Evolutionary conservation across 2,329 filamentous ascomycete species (phyloP), one percentile per base, ranked within the genome.

Genomic region (Cadophora gregata): DNA sequence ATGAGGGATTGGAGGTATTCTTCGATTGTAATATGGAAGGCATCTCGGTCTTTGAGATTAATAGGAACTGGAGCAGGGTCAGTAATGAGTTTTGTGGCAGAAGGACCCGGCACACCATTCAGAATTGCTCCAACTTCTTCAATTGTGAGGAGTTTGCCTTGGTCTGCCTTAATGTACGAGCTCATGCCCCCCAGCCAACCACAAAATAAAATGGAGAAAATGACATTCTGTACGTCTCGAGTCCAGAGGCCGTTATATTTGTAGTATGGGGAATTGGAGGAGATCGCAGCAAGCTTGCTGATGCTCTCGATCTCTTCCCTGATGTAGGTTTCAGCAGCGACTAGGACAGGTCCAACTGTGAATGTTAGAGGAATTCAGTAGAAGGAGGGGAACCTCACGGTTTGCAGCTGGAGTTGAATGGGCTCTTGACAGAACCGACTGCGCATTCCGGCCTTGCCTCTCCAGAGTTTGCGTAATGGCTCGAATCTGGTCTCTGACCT

Each of bases 21-120:
- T 80, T 99, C 96, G 74, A 98, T 95, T 51, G 93, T 96, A 75
- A 99, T 84, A 79, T 99, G 96, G 85, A 99, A 99, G 60, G 89
- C 87, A 78, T 98, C 95, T 69, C 86, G 84, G 75, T 95, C 91
- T 79, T 97, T 97, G 75, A 97, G 85, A 77, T 97, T 97, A 70
- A 96, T 90, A 14, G 93, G 94, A 12, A 97, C 94, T 94, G 71
- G 59, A 42, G 53, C 33, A 38, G 56, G 63, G 21, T 73, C 62
- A 69, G 73, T 24, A 65, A 45, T 51, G 29, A 24, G n/a, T 10
- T 64, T 50, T 19, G 4, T 62, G 25, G 27, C 12, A 24, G 25
- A 45, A 10, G 31, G 33, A 25, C 50, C 47, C 12, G 24, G 63
- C 56, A 19, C 72, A 74, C 93, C 88, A 69, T 90, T 85, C 72